phyloP scores from a whole-genome alignment of 257 asterid genomes.

The Craterostigma plantagineum region DNA sequence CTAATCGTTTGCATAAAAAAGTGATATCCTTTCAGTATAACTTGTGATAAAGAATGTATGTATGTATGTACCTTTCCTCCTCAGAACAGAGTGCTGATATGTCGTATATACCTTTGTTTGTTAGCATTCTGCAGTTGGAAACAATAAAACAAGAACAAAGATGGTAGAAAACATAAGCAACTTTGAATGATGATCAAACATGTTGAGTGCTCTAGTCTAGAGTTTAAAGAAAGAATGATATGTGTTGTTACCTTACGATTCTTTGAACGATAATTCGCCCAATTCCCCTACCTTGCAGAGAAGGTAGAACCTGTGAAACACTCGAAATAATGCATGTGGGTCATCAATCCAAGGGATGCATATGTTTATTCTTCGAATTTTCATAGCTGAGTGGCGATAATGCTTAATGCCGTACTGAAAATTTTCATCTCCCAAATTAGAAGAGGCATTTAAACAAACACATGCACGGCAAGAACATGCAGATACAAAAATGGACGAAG shows the following conservation, averaged over 20 bases:
- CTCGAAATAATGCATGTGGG: slow-evolving; percentile 12
- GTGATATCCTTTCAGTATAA: background rate
- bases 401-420: too few relatives aligned
- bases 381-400: too few relatives aligned
- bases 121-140: slow-evolving; percentile 53
- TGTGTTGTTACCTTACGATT: slow-evolving; percentile 75
- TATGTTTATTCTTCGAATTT: background rate
- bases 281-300: slow-evolving; percentile 47
- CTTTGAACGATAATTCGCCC: slow-evolving; percentile 54
- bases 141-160: background rate
- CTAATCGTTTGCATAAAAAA: background rate
- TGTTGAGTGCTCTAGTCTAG: slow-evolving; percentile 5
- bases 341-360: slow-evolving; percentile 1
- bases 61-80: slow-evolving; percentile 35
- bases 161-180: background rate
- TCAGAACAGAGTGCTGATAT: slow-evolving; percentile 61
- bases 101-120: slow-evolving; percentile 44
- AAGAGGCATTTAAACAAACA: background rate
- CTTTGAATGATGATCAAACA: background rate
- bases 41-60: background rate
- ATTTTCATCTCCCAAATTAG: too few relatives aligned
- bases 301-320: slow-evolving; percentile 60
- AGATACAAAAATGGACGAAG: too few relatives aligned
- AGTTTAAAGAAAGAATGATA: too few relatives aligned
- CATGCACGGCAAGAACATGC: background rate